Percentiles rank a stretch among this genome's conserved stretches.
These are phyloP conservation scores for Pinus albicaulis DNA, from an alignment of 75 land plant genomes.

Conservation along the genomic window DNA sequence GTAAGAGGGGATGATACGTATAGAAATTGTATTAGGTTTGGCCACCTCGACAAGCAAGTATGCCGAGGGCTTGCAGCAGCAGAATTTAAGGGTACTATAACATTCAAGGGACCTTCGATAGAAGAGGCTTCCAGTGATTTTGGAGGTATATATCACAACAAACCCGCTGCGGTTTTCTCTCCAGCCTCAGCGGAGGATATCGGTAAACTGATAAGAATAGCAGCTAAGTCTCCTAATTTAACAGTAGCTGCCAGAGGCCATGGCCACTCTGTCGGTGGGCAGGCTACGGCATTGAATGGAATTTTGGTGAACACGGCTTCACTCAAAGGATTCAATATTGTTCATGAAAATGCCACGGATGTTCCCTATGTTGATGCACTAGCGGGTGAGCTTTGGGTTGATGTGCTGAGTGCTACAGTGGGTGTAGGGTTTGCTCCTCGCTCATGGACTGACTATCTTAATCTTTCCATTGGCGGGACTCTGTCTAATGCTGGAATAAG, in stretches of 20 bases:
- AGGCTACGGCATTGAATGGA: constrained; percentile 68
- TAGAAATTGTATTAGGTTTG: not conserved
- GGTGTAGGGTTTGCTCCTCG: too few species aligned
- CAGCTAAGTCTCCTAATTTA: constrained; percentile 28
- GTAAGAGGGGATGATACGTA: not conserved
- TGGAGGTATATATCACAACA: too few species aligned
- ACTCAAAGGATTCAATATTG: too few species aligned
- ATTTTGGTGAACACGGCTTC: constrained; percentile 67
- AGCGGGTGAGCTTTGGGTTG: too few species aligned
- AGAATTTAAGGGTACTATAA: not conserved
- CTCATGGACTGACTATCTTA: too few species aligned
- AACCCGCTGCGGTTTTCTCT: too few species aligned
- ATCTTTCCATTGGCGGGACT: too few species aligned
- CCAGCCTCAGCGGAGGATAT: constrained; percentile 14
- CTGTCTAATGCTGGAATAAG: too few species aligned
- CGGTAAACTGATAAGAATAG: constrained; percentile 22
- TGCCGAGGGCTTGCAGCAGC: not conserved
- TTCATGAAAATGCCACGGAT: not conserved
- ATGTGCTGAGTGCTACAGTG: too few species aligned
- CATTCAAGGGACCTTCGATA: not conserved
- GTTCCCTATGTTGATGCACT: too few species aligned
- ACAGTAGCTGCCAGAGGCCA: constrained; percentile 63
- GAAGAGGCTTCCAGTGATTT: too few species aligned
- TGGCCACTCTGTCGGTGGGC: constrained; percentile 53
- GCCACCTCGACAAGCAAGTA: not conserved